phyloP scores from a whole-genome alignment of 768 basidiomycete species.

The Podaxis pistillaris region DNA sequence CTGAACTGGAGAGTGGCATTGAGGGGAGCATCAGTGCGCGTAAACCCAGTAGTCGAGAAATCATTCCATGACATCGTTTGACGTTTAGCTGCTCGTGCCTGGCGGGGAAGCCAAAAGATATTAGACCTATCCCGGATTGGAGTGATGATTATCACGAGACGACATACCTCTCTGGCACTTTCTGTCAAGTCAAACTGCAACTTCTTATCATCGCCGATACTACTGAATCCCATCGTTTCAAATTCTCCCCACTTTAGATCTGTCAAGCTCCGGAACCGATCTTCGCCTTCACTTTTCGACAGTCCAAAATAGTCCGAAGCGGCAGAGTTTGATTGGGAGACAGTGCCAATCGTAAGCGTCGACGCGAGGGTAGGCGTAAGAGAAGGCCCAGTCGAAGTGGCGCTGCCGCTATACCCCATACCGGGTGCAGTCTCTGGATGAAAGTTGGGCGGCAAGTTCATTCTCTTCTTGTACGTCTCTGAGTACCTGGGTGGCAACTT shows the following conservation, averaged over 20 bases:
- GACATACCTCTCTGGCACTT: constrained; percentile 62
- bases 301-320: constrained; percentile 36
- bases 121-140: not conserved
- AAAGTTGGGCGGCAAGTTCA: constrained; percentile 62
- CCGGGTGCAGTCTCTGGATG: constrained; percentile 49
- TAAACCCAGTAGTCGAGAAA: constrained; percentile 82
- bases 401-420: constrained; percentile 26
- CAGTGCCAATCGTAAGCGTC: constrained; percentile 23
- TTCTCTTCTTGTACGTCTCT: constrained; percentile 72
- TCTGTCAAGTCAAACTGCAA: constrained; percentile 94
- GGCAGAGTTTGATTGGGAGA: constrained; percentile 16
- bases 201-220: constrained; percentile 59
- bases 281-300: constrained; percentile 48
- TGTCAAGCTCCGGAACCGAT: constrained; percentile 76
- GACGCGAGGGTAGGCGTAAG: constrained; percentile 23
- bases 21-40: constrained; percentile 73
- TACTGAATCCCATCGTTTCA: constrained; percentile 78
- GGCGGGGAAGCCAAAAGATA: constrained; percentile 4
- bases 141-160: constrained; percentile 16
- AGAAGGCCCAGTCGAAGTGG: constrained; percentile 36
- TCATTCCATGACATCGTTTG: constrained; percentile 88
- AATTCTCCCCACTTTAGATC: constrained; percentile 94
- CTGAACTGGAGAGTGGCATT: constrained; percentile 83
- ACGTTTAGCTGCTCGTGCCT: constrained; percentile 74
- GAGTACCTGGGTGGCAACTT: constrained; percentile 69